phyloP scores from a whole-genome alignment of 1,139 yeast genomes.

The Scheffersomyces quercinus region DNA sequence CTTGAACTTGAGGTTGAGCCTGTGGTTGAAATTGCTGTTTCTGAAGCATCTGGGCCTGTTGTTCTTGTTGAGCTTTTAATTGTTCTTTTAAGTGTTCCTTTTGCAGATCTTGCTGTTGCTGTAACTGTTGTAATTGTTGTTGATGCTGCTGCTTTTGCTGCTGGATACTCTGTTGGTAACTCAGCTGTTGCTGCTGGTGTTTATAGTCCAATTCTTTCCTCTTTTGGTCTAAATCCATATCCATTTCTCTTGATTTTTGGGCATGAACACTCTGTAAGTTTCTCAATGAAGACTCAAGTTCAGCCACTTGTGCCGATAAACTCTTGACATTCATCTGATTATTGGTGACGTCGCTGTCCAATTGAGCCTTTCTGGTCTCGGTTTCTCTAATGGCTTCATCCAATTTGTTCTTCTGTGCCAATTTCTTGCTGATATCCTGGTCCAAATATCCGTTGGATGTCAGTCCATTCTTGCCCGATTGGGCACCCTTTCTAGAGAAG shows the following conservation, averaged over 20 bases:
- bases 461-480: background rate
- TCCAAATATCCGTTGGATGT: conserved; percentile 1
- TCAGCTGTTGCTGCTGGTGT: conserved; percentile 4
- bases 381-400: conserved; percentile 24
- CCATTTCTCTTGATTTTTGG: conserved; percentile 5
- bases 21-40: no score
- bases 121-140: conserved; percentile 4
- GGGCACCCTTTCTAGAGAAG: conserved; percentile 26
- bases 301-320: conserved; percentile 8
- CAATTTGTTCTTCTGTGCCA: conserved; percentile 13
- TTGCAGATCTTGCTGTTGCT: background rate
- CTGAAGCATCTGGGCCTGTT: no score
- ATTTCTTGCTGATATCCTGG: background rate
- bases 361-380: conserved; percentile 17
- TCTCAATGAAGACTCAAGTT: conserved; percentile 4
- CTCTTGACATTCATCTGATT: conserved; percentile 14
- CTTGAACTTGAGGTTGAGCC: no score
- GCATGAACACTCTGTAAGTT: background rate
- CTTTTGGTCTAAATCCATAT: conserved; percentile 10
- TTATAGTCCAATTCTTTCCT: conserved; percentile 14
- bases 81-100: background rate
- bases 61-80: no score
- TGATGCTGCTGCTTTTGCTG: conserved; percentile 5
- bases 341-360: conserved; percentile 20
- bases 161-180: background rate